Evolutionary conservation across 345 rosid species (phyloP).

Genomic region (Streptanthus diversifolius): DNA sequence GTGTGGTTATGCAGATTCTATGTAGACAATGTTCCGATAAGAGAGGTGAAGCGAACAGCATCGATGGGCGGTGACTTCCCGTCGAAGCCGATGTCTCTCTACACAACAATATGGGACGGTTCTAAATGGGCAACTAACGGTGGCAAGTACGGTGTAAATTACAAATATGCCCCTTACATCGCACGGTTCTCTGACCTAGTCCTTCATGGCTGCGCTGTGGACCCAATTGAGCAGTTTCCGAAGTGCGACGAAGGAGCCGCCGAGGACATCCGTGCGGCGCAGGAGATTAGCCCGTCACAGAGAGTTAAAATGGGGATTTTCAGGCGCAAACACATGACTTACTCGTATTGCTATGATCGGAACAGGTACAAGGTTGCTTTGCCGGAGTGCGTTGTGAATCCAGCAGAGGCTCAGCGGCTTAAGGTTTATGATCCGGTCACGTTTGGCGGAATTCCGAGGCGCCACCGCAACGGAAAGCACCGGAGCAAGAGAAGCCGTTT

Average conservation of each 20-base stretch:
- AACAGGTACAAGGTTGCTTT: conserved; percentile 65
- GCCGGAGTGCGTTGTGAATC: conserved; percentile 58
- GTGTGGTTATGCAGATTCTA: conserved; percentile 57
- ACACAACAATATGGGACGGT: conserved; percentile 96
- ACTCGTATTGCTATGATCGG: conserved; percentile 88
- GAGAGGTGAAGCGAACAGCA: conserved; percentile 66
- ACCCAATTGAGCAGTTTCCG: conserved; percentile 59
- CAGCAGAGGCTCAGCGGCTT: conserved; percentile 59
- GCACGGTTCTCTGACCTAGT: conserved; percentile 62
- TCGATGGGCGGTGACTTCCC: conserved; percentile 88
- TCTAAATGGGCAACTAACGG: conserved; percentile 96
- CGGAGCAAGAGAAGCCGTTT: conserved; percentile 34
- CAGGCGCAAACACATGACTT: conserved; percentile 76
- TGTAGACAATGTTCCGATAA: conserved; percentile 70
- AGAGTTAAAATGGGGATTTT: conserved; percentile 62
- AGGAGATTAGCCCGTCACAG: conserved; percentile 42
- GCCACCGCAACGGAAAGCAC: conserved; percentile 44
- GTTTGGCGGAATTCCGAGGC: conserved; percentile 56
- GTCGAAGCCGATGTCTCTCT: conserved; percentile 90
- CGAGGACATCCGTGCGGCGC: conserved; percentile 33
- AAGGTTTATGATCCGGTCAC: conserved; percentile 70
- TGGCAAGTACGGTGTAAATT: conserved; percentile 87
- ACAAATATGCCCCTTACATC: conserved; percentile 86
- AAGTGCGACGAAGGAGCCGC: conserved; percentile 48
- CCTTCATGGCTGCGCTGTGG: conserved; percentile 84